Evolutionary conservation across 305 asterid genomes (phyloP).

Genomic region (Rubia occidens): DNA sequence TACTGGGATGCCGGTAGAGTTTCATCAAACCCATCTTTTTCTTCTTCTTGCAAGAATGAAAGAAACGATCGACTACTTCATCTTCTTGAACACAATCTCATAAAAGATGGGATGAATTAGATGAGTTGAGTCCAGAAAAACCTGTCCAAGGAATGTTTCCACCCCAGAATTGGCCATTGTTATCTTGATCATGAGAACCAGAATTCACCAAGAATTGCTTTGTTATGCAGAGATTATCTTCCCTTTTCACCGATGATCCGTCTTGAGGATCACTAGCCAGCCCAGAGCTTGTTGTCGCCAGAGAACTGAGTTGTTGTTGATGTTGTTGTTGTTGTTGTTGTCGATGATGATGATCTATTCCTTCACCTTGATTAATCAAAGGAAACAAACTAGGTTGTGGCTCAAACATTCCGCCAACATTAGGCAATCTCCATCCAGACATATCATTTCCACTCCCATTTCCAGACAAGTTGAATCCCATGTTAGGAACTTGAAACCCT

Average conservation of each 20-base stretch:
- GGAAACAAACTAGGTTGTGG: conserved; percentile 18
- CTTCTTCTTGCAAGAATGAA: background rate
- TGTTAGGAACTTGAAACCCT: conserved; percentile 17
- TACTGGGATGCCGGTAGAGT: background rate
- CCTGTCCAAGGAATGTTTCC: conserved; percentile 23
- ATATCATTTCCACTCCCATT: conserved; percentile 15
- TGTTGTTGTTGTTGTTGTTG: conserved; percentile 6
- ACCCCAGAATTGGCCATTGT: conserved; percentile 20
- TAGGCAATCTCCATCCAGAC: conserved; percentile 21
- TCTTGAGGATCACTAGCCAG: background rate
- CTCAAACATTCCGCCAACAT: conserved; percentile 18
- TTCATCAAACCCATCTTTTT: background rate
- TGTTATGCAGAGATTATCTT: conserved; percentile 20
- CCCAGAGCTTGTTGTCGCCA: background rate
- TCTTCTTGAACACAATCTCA: conserved; percentile 7
- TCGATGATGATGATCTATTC: conserved; percentile 16
- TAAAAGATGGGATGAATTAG: conserved; percentile 21
- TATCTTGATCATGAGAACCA: background rate
- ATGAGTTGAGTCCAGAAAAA: conserved; percentile 24
- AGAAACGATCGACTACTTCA: background rate
- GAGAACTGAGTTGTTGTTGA: background rate
- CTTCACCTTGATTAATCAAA: conserved; percentile 14
- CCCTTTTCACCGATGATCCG: conserved; percentile 18
- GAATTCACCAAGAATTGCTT: conserved; percentile 19
- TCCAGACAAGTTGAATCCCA: conserved; percentile 19